Evolutionary conservation across 2,329 filamentous ascomycete species (phyloP), one percentile per base, ranked within the genome.

Genomic region (Xylariaceae sp.): DNA sequence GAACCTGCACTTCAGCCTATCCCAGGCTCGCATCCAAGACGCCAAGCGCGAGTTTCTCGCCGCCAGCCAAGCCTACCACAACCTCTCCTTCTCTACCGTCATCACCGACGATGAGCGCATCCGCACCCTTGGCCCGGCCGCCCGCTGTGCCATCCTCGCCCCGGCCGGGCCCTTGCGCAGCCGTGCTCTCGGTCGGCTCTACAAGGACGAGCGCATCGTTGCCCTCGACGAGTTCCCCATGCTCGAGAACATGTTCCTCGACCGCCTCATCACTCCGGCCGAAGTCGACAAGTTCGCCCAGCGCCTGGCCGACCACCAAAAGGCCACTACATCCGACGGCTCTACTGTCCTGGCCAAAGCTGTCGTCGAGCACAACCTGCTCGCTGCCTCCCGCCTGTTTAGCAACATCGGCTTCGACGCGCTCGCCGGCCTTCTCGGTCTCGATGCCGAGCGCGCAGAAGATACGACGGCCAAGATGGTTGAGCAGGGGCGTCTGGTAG

Each of bases 211-310:
- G 60, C 83, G 94, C 31, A 81, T 89, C 0, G 76, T 78, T 3
- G 82, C 85, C 45, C 81, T 94, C 2, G 82, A 87, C 31, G 90
- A 97, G 72, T 93, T 88, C 66, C 78, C 84, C 45, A 97, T 99
- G 48, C 76, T 99, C 13, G 94, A 97, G 75, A 97, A 97, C 77
- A 97, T 99, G 83, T 96, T 96, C 70, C 79, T 97, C 45, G 90
- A 97, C 70, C 84, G 92, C 6, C 77, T 99, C 3, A 78, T 99
- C 45, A 82, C 83, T 1, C 83, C 87, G 0, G 81, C 78, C n/a
- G 94, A 99, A 73, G 90, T 97, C 40, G 83, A 86, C 36, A 86
- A 89, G 50, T 99, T 99, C 66, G 88, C 92, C 0, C 78, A 88
- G 61, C 86, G 85, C 47, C 78, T 99, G 45, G 81, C 84, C 50